Conservation (phyloP, 305 asterid genomes). For the Fraxinus baroniana region DNA sequence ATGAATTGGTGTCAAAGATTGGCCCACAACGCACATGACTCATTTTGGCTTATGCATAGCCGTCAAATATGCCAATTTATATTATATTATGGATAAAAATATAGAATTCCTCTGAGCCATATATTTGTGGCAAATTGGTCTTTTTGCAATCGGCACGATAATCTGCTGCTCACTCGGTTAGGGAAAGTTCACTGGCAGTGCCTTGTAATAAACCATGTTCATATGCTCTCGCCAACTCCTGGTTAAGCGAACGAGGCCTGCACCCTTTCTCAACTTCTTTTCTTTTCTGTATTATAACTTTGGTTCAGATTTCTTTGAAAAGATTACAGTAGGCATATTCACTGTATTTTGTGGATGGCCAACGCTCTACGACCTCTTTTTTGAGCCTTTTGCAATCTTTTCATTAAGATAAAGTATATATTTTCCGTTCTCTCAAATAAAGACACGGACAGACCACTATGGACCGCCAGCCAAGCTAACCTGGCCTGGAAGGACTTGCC, state of each 20-base stretch:
- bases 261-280: background rate
- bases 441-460: too few species aligned
- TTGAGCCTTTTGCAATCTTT: background rate
- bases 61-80: background rate
- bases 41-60: background rate
- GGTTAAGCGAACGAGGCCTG: background rate
- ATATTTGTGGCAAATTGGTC: background rate
- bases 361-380: background rate
- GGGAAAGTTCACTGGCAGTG: background rate
- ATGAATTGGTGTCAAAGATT: background rate
- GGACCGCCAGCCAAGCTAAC: background rate
- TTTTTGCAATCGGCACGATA: background rate
- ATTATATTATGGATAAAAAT: background rate
- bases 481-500: background rate
- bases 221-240: background rate
- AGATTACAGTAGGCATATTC: background rate
- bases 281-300: background rate
- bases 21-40: constrained; percentile 1
- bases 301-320: background rate
- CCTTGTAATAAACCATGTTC: background rate
- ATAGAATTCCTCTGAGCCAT: background rate
- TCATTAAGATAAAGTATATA: background rate
- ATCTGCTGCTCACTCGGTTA: background rate
- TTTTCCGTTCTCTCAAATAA: background rate
- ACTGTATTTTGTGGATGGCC: background rate